These are phyloP conservation scores for Tulasnella calospora DNA, from an alignment of 768 basidiomycete genomes.

Conservation along the genomic window DNA sequence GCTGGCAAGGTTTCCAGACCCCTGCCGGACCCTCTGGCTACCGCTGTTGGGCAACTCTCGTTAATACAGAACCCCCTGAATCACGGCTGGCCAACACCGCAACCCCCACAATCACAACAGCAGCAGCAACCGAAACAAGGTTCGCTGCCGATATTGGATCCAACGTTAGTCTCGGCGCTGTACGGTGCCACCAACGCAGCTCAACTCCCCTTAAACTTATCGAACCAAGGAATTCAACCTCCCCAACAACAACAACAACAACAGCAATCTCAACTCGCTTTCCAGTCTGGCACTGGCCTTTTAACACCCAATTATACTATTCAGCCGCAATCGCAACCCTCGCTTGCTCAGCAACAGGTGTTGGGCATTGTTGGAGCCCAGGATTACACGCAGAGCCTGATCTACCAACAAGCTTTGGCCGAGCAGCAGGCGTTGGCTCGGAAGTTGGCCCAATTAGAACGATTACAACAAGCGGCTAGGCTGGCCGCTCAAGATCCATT, in stretches of 20 bases:
- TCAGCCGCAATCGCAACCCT: not conserved
- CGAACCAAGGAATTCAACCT: not conserved
- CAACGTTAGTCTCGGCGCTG: not conserved
- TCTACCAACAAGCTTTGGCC: constrained; percentile 8
- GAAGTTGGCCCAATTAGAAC: not conserved
- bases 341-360: not conserved
- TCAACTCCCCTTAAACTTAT: not conserved
- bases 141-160: not conserved
- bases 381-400: not conserved
- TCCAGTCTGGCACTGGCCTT: not conserved
- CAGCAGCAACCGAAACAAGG: not conserved
- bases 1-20: not conserved
- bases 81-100: not conserved
- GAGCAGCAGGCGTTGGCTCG: constrained; percentile 13
- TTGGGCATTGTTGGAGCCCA: no score
- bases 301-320: not conserved
- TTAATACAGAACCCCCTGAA: not conserved
- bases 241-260: not conserved
- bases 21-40: not conserved
- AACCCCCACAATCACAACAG: not conserved
- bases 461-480: constrained; percentile 3
- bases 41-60: not conserved
- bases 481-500: not conserved
- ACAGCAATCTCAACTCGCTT: not conserved
- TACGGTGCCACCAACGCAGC: not conserved